These are phyloP conservation scores for Hortiboletus campestris DNA, from an alignment of 768 basidiomycete genomes.

Conservation along the genomic window DNA sequence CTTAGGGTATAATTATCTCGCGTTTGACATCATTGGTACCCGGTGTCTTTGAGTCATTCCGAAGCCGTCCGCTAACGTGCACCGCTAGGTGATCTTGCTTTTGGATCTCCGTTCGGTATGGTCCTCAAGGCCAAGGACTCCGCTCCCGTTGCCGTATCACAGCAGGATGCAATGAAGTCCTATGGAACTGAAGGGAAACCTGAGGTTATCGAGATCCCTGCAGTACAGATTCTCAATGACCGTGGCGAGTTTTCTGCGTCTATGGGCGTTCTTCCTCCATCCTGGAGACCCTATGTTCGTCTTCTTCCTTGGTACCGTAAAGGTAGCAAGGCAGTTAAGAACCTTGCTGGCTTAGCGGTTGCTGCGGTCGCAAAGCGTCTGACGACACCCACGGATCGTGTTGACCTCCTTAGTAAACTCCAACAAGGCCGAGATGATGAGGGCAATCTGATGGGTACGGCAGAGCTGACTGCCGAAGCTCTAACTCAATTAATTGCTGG, in stretches of 20 bases:
- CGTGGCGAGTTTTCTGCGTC: conserved; percentile 86
- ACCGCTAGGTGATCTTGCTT: conserved; percentile 61
- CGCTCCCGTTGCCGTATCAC: conserved; percentile 63
- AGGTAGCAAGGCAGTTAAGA: conserved; percentile 63
- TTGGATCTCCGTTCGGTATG: conserved; percentile 91
- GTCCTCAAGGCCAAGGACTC: conserved; percentile 68
- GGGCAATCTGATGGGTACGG: conserved; percentile 75
- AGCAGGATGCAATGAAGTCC: conserved; percentile 51
- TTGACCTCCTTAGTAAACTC: conserved; percentile 80
- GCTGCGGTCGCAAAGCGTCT: conserved; percentile 79
- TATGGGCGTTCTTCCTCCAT: conserved; percentile 73
- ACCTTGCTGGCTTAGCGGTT: conserved; percentile 76
- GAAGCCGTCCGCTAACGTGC: not conserved
- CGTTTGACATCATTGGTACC: conserved; percentile 73
- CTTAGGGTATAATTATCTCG: conserved; percentile 58
- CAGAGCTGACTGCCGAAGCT: conserved; percentile 87
- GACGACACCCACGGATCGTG: conserved; percentile 63
- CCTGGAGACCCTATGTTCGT: conserved; percentile 63
- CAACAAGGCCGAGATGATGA: conserved; percentile 73
- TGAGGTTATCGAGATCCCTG: conserved; percentile 65
- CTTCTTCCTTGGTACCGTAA: conserved; percentile 75
- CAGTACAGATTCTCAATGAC: conserved; percentile 81
- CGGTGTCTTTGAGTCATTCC: not conserved
- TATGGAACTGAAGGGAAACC: conserved; percentile 47
- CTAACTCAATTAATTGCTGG: conserved; percentile 85